Base-by-base conservation (phyloP, 192 early-diverging fungal genomes). In the Coemansia sp. region DNA sequence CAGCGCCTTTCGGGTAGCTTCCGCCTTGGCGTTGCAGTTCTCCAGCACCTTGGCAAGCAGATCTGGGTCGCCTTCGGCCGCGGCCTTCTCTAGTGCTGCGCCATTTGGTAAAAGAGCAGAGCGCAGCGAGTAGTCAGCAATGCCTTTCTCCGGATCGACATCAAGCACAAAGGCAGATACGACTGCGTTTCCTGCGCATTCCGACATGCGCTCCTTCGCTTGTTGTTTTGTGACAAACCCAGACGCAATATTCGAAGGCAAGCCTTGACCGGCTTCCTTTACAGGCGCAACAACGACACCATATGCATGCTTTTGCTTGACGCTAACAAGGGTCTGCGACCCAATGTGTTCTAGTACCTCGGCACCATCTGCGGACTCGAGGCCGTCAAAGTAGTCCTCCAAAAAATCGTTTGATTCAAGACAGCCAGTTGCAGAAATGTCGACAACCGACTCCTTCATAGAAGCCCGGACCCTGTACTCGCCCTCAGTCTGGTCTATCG, bases 121-220 rank as follows among this genome's bases (percentile, higher is more conserved):
- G 38, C 82, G 83, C 33, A 89, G 63, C 22, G 86, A 83, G 54
- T 89, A 83, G 68, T 94, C 91, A 25, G 90, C 75, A 53, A 86
- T 82, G 15, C 75, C 76, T 67, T 84, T 87, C 20, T 86, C 87
- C 0, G 79, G 66, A 68, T 92, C 90, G 22, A 89, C 74, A 66
- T 94, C 92, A 45, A 94, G 59, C 22, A 94, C 83, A 42, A 81
- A 85, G 32, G 80, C 88, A 15, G 73, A 61, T 15, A 89, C 65
- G 20, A 70, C 71, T n/a, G 66, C 66, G 29, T 85, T 88, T 14
- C 77, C 81, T 58, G 73, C 75, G 67, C 75, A 74, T 56, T 79
- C 75, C 25, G 67, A 60, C 11, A 73, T 59, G 62, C 58, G 65
- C 23, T 74, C 76, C 56, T 87, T 85, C 64, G 78, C 67, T 53